Evolutionary conservation across 345 rosid genomes (phyloP), one percentile per base, ranked within the genome.

Genomic region (Eucalyptus decipiens): DNA sequence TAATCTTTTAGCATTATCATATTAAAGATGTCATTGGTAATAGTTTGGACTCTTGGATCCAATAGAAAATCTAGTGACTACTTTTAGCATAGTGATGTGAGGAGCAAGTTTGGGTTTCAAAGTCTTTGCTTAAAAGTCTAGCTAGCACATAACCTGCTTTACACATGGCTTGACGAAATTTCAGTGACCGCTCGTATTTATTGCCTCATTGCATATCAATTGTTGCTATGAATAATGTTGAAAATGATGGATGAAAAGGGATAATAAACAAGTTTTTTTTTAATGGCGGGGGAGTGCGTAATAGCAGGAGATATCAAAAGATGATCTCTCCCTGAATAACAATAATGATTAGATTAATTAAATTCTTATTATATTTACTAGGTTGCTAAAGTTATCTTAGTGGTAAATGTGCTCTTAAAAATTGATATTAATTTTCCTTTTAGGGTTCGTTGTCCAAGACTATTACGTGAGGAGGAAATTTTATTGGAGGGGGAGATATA

Each of bases 391-490:
- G 28, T 56, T 4, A 56, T 9, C 51, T 56, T 56, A 56, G 6
- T 56, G 11, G 13, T 56, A 56, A 24, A 56, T 56, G 62, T 56
- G 62, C 30, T 4, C 5, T 0, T 56, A 11, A 26, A 56, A 26
- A 56, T 24, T 24, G 1, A 4, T 56, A 26, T 23, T 3, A 56
- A 1, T 56, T 58, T 24, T 58, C 11, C 30, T 26, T 58, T 58
- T 58, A 5, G 28, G n/a, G 28, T 58, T 58, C 6, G 0, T 58
- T 58, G 65, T 26, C 65, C 11, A 58, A 58, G 7, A 0, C 65
- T 26, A 58, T 56, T 2, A 24, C 2, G 3, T 26, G 0, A 1
- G 3, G 3, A 58, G 65, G n/a, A 5, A 56, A 56, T 9, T 4
- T 56, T 0, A 24, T 56, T 11, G 0, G 62, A 24, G 30, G 30